Evolutionary conservation across 192 early-diverging fungal genomes (phyloP).

Genomic region (Coemansia nantahalensis): DNA sequence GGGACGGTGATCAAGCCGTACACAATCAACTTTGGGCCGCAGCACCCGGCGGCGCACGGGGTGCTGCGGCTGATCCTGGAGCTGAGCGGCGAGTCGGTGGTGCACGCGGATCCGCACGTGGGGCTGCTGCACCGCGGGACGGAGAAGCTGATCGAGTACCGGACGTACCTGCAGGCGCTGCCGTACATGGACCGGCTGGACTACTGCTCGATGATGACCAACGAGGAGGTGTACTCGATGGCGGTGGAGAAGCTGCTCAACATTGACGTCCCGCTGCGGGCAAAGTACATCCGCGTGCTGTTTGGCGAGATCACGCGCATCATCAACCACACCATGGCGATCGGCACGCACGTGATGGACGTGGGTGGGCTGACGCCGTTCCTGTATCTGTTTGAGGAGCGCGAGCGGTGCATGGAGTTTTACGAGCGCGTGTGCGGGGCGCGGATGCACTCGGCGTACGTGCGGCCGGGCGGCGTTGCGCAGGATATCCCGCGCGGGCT

Average conservation of each 20-base stretch:
- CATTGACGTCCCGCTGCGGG: constrained; percentile 90
- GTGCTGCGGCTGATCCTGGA: constrained; percentile 93
- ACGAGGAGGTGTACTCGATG: constrained; percentile 96
- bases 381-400: constrained; percentile 99
- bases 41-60: constrained; percentile 99
- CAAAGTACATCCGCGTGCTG: constrained; percentile 95
- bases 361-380: constrained; percentile 98
- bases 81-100: constrained; percentile 86
- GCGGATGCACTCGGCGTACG: constrained; percentile 96
- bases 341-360: constrained; percentile 95
- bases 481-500: constrained; percentile 91
- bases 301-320: constrained; percentile 98
- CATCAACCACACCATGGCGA: constrained; percentile 98
- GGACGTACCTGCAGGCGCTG: constrained; percentile 95
- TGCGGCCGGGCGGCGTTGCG: constrained; percentile 93
- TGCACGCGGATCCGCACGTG: constrained; percentile 95
- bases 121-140: constrained; percentile 97
- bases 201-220: constrained; percentile 99
- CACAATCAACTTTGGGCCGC: constrained; percentile 99
- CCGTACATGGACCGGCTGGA: constrained; percentile 99
- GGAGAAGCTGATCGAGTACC: constrained; percentile 99
- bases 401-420: constrained; percentile 99
- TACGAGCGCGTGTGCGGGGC: constrained; percentile 99
- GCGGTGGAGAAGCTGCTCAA: constrained; percentile 98
- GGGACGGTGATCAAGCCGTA: constrained; percentile 65